Evolutionary conservation across 176 grass and related monocot genomes (phyloP).

Genomic region (Tillandsia fasciculata): DNA sequence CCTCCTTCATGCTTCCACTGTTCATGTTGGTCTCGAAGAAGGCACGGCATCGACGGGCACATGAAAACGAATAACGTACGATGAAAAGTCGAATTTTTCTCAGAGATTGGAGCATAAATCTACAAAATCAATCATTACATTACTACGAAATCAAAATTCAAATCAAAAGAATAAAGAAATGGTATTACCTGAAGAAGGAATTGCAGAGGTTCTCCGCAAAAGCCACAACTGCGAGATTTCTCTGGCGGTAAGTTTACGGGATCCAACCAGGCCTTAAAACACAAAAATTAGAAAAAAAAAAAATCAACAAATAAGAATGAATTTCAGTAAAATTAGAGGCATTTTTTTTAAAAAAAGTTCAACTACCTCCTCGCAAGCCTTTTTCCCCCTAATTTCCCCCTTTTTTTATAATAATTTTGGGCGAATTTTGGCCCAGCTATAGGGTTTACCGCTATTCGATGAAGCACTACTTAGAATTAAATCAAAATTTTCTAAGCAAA

Average conservation of each 20-base stretch:
- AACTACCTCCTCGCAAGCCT: too few species aligned
- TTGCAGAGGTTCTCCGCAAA: conserved; percentile 67
- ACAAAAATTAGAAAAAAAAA: not conserved
- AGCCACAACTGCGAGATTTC: conserved; percentile 41
- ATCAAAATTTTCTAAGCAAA: too few species aligned
- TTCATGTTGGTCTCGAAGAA: conserved; percentile 74
- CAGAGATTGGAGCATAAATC: conserved; percentile 59
- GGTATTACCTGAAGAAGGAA: conserved; percentile 71
- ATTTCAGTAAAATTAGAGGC: not conserved
- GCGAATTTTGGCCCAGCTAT: too few species aligned
- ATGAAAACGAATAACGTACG: conserved; percentile 71
- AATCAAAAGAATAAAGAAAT: not conserved
- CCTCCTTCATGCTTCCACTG: conserved; percentile 62
- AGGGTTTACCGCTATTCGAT: too few species aligned
- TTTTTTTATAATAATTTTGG: too few species aligned
- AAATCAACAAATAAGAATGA: not conserved
- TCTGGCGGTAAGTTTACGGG: conserved; percentile 52
- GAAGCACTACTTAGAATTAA: too few species aligned
- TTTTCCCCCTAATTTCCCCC: too few species aligned
- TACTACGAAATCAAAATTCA: not conserved
- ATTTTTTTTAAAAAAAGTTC: not conserved
- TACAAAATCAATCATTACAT: conserved; percentile 10
- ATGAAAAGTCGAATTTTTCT: conserved; percentile 58
- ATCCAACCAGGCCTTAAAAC: conserved; percentile 64
- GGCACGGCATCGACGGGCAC: conserved; percentile 78